phyloP scores from a whole-genome alignment of 1,284 basidiomycete species.

The Kwoniella shivajii region DNA sequence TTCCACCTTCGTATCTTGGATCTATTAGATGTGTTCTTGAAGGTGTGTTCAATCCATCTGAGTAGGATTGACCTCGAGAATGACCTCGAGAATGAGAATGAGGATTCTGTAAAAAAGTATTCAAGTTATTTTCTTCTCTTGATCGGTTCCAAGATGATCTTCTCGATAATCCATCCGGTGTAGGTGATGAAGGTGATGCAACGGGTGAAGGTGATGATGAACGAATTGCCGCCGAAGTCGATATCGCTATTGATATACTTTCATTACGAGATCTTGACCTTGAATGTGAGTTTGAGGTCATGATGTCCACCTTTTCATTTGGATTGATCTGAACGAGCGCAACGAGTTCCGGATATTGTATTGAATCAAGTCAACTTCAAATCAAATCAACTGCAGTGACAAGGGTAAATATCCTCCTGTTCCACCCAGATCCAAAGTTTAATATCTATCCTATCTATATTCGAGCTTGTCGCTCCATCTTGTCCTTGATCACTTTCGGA shows the following conservation, averaged over 20 bases:
- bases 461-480: too few species aligned
- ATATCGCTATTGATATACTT: constrained; percentile 25
- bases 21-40: constrained; percentile 13
- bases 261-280: background rate
- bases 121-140: constrained; percentile 7
- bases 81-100: background rate
- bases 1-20: background rate
- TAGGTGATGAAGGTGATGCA: constrained; percentile 31
- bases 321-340: too few species aligned
- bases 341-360: too few species aligned
- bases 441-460: too few species aligned
- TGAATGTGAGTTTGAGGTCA: background rate
- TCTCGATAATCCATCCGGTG: constrained; percentile 31
- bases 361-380: too few species aligned
- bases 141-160: constrained; percentile 40
- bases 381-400: too few species aligned
- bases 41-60: background rate
- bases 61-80: background rate
- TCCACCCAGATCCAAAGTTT: too few species aligned
- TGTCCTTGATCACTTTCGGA: too few species aligned
- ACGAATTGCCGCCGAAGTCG: constrained; percentile 29
- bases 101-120: constrained; percentile 4
- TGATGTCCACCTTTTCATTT: background rate
- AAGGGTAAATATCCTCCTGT: too few species aligned
- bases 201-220: constrained; percentile 30